phyloP scores from a whole-genome alignment of 306 rosid genomes.

The Arachis stenosperma region DNA sequence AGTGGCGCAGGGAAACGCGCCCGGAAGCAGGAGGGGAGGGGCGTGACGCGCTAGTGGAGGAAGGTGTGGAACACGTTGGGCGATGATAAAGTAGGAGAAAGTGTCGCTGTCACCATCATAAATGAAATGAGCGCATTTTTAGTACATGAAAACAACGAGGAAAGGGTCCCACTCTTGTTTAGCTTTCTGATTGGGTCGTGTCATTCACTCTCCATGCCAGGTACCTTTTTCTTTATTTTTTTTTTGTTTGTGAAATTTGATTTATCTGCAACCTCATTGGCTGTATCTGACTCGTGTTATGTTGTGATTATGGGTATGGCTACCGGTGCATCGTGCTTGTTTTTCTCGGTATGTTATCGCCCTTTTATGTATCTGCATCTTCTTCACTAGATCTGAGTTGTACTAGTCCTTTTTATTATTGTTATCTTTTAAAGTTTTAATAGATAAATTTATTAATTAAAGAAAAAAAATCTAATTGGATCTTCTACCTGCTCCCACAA shows the following conservation, averaged over 20 bases:
- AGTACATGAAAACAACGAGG: slow-evolving; percentile 46
- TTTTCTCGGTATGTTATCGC: slow-evolving; percentile 8
- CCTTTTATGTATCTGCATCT: slow-evolving; percentile 19
- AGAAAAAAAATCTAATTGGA: neutral
- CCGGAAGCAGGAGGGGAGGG: neutral
- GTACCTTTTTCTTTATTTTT: slow-evolving; percentile 4
- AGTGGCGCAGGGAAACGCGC: neutral
- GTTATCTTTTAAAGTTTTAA: neutral
- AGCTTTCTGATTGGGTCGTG: slow-evolving; percentile 57
- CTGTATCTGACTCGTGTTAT: slow-evolving; percentile 27
- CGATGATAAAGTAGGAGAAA: slow-evolving; percentile 41
- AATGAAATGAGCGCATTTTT: slow-evolving; percentile 49
- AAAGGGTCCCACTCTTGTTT: slow-evolving; percentile 16
- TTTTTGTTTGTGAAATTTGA: neutral
- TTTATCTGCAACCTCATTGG: slow-evolving; percentile 44
- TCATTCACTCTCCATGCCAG: slow-evolving; percentile 39
- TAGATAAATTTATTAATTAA: neutral
- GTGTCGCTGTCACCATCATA: slow-evolving; percentile 52
- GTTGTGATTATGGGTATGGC: slow-evolving; percentile 15
- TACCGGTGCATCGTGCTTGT: slow-evolving; percentile 24
- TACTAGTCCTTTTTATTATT: slow-evolving; percentile 4
- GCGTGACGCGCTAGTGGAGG: slow-evolving; percentile 46
- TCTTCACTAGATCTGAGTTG: slow-evolving; percentile 41
- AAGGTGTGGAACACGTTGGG: slow-evolving; percentile 42
- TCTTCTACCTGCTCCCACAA: too few relatives aligned